Base-by-base conservation (phyloP, 2,329 filamentous ascomycete genomes). In the Atkinsonella hypoxylon region DNA sequence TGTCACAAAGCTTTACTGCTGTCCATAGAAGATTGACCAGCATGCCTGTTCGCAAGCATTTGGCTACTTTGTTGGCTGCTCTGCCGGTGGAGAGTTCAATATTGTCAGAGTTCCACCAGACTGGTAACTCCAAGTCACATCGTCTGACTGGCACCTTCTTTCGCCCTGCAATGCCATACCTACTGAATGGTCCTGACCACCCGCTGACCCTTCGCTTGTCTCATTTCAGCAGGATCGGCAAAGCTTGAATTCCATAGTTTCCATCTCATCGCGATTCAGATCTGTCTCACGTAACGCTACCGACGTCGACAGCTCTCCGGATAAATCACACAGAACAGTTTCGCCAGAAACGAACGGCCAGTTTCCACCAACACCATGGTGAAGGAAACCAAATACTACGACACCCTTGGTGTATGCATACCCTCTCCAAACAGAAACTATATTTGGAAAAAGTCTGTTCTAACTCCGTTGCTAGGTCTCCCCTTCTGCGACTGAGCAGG, bases 371-470 rank as follows among this genome's bases (percentile, higher is more conserved):
- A 49, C 67, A 84, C 62, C 50, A 90, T 89, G 86, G 85, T 83
- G 58, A 87, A 85, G 65, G 86, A 89, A 62, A 86, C 81, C 38
- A 87, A 87, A 67, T 78, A 81, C 65, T 93, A 93, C 73, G 86
- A 91, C 55, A 71, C 78, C 55, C 79, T 93, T 47, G 86, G 86
- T 67, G 86, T 89, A 82, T 63, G 78, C 72, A 46, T 20, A 12
- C 18, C 34, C 22, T 31, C n/a, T 15, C 8, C 20, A 3, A n/a
- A 7, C 7, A 42, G 11, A 30, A 32, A 30, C 3, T 12, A 26
- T 18, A 10, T 15, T 18, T 30, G 18, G 3, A 9, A 7, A 17
- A 7, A 36, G 12, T 13, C 18, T 10, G 26, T 8, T 44, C 47
- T 49, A 49, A 49, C 40, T 17, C 6, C 18, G 10, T 36, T 47